Evolutionary conservation across 768 basidiomycete genomes (phyloP).

Genomic region (Tylopilus balloui): DNA sequence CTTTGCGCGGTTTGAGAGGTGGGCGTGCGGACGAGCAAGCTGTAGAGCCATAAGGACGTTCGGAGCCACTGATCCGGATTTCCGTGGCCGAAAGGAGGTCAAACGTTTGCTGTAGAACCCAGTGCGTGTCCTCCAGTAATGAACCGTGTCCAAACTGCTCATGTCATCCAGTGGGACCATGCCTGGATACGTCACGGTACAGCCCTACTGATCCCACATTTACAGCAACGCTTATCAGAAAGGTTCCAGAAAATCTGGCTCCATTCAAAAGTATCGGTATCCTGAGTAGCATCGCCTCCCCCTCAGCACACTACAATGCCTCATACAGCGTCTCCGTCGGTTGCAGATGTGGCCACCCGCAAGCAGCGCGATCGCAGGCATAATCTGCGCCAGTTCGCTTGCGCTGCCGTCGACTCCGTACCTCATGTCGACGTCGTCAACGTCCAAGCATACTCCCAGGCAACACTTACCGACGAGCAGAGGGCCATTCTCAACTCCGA

Average conservation of each 20-base stretch:
- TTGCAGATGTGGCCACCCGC: constrained; percentile 15
- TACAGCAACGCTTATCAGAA: constrained; percentile 13
- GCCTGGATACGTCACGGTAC: background rate
- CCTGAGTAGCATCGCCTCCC: background rate
- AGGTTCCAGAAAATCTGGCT: background rate
- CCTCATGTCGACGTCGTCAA: constrained; percentile 7
- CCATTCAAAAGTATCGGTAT: constrained; percentile 3
- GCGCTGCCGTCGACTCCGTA: background rate
- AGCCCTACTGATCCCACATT: background rate
- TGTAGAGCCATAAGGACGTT: background rate
- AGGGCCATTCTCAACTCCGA: constrained; percentile 29
- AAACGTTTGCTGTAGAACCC: too few species aligned
- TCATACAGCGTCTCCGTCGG: background rate
- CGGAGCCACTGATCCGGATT: background rate
- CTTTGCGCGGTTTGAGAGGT: constrained; percentile 62
- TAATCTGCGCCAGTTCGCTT: constrained; percentile 9
- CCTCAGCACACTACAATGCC: constrained; percentile 8
- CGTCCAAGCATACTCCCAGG: constrained; percentile 28
- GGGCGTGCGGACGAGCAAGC: constrained; percentile 49
- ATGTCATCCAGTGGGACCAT: background rate
- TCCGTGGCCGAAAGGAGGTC: too few species aligned
- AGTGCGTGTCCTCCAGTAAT: background rate
- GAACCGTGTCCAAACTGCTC: too few species aligned
- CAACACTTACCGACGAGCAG: constrained; percentile 22
- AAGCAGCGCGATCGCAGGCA: constrained; percentile 26